Evolutionary conservation across 495 filamentous ascomycete genomes (phyloP).

Genomic region (Xylaria nigripes): DNA sequence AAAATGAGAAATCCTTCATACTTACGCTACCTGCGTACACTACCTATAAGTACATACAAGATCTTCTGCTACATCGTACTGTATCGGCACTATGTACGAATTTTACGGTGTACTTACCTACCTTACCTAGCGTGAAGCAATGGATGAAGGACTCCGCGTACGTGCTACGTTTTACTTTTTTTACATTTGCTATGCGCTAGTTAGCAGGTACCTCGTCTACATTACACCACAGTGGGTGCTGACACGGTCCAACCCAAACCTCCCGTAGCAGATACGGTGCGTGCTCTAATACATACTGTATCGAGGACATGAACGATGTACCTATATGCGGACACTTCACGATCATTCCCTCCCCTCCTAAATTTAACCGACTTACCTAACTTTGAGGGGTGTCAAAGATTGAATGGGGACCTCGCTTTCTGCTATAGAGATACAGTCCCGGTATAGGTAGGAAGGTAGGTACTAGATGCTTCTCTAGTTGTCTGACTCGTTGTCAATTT

Average conservation of each 20-base stretch:
- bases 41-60: too few relatives aligned
- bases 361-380: neutral
- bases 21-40: too few relatives aligned
- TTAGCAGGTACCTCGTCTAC: neutral
- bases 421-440: neutral
- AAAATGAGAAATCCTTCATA: too few relatives aligned
- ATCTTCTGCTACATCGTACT: too few relatives aligned
- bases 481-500: neutral
- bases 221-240: neutral
- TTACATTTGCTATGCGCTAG: neutral
- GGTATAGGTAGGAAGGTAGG: neutral
- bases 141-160: neutral
- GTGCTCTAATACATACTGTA: neutral
- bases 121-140: too few relatives aligned
- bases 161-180: neutral
- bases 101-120: neutral
- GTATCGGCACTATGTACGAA: neutral
- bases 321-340: neutral
- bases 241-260: neutral
- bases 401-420: neutral
- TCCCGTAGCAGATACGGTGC: neutral
- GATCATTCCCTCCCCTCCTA: neutral
- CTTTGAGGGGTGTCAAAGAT: slow-evolving; percentile 1
- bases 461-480: neutral
- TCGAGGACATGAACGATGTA: too few relatives aligned